phyloP scores from a whole-genome alignment of 1,284 basidiomycete species.

The Malassezia arunalokei region DNA sequence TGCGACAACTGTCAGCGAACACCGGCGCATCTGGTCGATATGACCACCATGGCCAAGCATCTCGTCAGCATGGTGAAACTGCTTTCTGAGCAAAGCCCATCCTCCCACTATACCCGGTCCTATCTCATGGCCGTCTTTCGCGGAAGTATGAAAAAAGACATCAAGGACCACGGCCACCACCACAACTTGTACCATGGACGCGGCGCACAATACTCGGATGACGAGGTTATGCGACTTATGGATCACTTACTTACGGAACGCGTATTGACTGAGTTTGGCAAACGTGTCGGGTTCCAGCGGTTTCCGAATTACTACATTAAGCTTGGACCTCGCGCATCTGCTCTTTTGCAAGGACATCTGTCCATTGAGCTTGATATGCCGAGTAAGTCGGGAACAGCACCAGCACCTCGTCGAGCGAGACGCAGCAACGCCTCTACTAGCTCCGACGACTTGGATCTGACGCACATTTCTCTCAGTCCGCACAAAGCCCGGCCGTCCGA shows the following conservation, averaged over 20 bases:
- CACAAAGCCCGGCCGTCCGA: background rate
- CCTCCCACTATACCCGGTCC: slow-evolving; percentile 51
- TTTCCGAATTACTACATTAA: slow-evolving; percentile 12
- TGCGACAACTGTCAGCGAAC: slow-evolving; percentile 61
- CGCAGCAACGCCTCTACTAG: background rate
- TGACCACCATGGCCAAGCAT: slow-evolving; percentile 52
- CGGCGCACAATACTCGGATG: slow-evolving; percentile 6
- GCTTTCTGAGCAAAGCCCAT: slow-evolving; percentile 38
- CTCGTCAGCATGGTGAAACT: slow-evolving; percentile 53
- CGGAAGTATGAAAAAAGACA: slow-evolving; percentile 53
- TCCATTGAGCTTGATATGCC: slow-evolving; percentile 8
- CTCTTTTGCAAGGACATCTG: background rate
- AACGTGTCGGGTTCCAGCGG: slow-evolving; percentile 8
- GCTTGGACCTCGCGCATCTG: background rate
- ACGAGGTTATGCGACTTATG: slow-evolving; percentile 10
- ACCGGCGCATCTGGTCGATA: slow-evolving; percentile 48
- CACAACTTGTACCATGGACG: slow-evolving; percentile 20
- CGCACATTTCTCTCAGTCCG: slow-evolving; percentile 10
- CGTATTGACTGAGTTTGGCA: slow-evolving; percentile 8
- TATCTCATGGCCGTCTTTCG: slow-evolving; percentile 54
- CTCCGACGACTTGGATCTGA: slow-evolving; percentile 11
- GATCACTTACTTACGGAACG: slow-evolving; percentile 6
- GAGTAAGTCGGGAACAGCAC: background rate
- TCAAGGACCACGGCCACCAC: slow-evolving; percentile 53
- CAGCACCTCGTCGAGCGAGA: background rate